Evolutionary conservation across 352 stramenopile genomes (phyloP).

Genomic region (Phytophthora meadii): DNA sequence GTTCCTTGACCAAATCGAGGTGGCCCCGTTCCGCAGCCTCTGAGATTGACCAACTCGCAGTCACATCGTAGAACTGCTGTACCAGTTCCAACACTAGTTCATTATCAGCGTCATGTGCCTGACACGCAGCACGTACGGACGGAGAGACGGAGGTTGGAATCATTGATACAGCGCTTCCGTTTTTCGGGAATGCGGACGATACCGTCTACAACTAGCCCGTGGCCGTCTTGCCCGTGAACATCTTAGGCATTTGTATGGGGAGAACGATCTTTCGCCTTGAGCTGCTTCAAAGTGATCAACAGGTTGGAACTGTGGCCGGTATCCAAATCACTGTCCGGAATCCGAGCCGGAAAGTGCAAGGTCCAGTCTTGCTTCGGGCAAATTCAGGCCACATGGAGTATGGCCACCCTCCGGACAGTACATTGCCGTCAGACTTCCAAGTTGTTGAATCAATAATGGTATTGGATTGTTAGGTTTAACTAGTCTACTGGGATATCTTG

Average conservation of each 20-base stretch:
- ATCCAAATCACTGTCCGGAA: no score
- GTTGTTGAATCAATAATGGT: neutral
- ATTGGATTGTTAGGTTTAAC: constrained; percentile 25
- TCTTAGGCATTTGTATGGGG: constrained; percentile 1
- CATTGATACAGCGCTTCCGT: constrained; percentile 4
- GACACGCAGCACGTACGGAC: constrained; percentile 49
- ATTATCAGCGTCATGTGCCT: constrained; percentile 29
- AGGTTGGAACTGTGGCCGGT: no score
- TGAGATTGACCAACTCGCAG: constrained; percentile 42
- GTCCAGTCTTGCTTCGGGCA: neutral
- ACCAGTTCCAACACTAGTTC: constrained; percentile 46
- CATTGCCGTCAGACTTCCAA: neutral
- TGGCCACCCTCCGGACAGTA: constrained; percentile 10
- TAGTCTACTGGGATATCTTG: constrained; percentile 19
- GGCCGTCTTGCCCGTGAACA: neutral
- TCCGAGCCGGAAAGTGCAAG: neutral
- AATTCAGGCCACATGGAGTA: constrained; percentile 5
- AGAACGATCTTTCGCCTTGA: neutral
- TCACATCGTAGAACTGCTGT: constrained; percentile 51
- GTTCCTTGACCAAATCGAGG: constrained; percentile 35
- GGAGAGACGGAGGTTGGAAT: constrained; percentile 32
- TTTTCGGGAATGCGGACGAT: constrained; percentile 11
- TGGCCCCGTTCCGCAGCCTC: constrained; percentile 50
- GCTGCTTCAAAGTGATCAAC: constrained; percentile 5
- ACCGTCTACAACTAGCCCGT: neutral